phyloP scores from a whole-genome alignment of 768 basidiomycete species.

The Pulveroboletus sp. region DNA sequence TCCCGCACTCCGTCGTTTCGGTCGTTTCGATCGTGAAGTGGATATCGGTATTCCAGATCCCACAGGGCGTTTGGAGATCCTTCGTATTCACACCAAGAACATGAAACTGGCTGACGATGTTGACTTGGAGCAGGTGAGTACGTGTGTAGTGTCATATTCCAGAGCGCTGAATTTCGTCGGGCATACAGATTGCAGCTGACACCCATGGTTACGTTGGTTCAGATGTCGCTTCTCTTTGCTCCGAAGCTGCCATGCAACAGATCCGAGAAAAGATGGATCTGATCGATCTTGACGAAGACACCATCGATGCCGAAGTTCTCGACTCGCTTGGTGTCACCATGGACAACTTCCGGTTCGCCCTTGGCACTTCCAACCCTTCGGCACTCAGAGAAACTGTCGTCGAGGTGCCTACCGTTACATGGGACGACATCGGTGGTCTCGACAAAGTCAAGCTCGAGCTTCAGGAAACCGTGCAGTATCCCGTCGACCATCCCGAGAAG shows the following conservation, averaged over 20 bases:
- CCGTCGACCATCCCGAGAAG: conserved; percentile 99
- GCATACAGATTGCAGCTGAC: conserved; percentile 85
- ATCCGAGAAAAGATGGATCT: conserved; percentile 99
- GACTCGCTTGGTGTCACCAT: conserved; percentile 99
- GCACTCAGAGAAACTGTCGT: conserved; percentile 99
- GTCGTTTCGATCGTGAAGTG: conserved; percentile 98
- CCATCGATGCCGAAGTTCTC: conserved; percentile 98
- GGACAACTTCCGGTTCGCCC: conserved; percentile 99
- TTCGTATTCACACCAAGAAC: conserved; percentile 99
- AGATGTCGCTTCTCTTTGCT: conserved; percentile 94
- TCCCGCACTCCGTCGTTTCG: conserved; percentile 96
- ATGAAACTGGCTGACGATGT: conserved; percentile 98
- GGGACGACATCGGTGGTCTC: conserved; percentile 99
- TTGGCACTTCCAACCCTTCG: conserved; percentile 96
- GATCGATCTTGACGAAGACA: conserved; percentile 94
- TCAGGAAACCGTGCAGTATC: conserved; percentile 99
- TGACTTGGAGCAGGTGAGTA: conserved; percentile 83
- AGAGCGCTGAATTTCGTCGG: conserved; percentile 5
- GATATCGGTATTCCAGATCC: conserved; percentile 99
- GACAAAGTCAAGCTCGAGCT: conserved; percentile 99
- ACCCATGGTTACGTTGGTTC: conserved; percentile 99
- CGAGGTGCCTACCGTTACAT: conserved; percentile 96
- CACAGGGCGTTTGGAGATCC: conserved; percentile 96
- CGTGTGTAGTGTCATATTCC: background rate
- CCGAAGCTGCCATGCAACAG: conserved; percentile 99